Conservation (phyloP, 2,329 filamentous ascomycete species). For the Scedosporium boydii region DNA sequence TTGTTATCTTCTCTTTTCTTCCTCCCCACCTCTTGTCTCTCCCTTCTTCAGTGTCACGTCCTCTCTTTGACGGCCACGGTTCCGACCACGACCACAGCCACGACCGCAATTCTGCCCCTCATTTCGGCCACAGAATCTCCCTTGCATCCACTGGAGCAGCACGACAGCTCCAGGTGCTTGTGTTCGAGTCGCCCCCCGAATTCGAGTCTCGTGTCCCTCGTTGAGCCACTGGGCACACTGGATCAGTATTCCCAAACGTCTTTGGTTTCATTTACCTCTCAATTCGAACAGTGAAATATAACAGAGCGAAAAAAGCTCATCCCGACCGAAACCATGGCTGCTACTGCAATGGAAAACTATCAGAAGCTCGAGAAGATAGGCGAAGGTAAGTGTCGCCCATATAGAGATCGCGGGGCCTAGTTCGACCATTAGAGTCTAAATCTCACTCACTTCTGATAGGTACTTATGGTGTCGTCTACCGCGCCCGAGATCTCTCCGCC, state of each 20-base stretch:
- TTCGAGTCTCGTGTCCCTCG: too few relatives aligned
- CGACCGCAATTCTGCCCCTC: neutral
- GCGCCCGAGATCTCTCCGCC: conserved; percentile 76
- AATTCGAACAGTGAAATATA: neutral
- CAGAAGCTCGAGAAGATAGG: conserved; percentile 95
- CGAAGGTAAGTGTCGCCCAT: conserved; percentile 55
- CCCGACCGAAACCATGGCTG: neutral
- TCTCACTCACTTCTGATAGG: conserved; percentile 38
- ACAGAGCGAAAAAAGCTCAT: neutral
- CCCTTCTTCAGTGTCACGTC: conserved; percentile 6
- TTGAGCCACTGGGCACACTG: neutral
- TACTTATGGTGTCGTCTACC: conserved; percentile 93
- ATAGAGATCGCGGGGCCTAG: too few relatives aligned
- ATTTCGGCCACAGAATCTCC: neutral
- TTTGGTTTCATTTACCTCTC: neutral
- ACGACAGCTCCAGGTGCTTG: neutral
- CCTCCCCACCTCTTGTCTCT: conserved; percentile 8
- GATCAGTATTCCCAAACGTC: neutral
- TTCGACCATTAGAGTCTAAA: neutral
- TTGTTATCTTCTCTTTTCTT: conserved; percentile 4
- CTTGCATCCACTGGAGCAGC: neutral
- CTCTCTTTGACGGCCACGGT: neutral
- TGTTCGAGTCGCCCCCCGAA: too few relatives aligned
- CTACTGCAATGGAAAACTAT: conserved; percentile 73
- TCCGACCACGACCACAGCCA: neutral